Evolutionary conservation across 331 rosid genomes (phyloP), one percentile per base, ranked within the genome.

Genomic region (Pyrus hybrid): DNA sequence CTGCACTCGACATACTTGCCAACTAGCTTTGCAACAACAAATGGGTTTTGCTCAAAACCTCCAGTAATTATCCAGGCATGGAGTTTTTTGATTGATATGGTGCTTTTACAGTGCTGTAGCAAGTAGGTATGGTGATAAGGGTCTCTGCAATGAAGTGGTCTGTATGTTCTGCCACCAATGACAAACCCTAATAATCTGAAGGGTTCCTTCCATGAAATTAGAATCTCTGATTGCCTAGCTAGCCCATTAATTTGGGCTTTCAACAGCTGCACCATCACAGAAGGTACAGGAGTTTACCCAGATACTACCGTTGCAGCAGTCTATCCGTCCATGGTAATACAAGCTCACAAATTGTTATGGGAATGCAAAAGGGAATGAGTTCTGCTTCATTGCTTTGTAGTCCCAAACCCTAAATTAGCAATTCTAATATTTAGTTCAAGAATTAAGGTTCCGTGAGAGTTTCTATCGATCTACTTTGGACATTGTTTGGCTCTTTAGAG

Each of bases 41-140:
- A 86, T 30, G 86, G 87, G 77, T 91, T 85, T 71, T 85, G 89
- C 32, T 83, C 84, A 21, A 33, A 79, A 26, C 98, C 91, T 13
- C 75, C 80, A 9, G 81, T 22, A 9, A 89, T 53, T 14, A 90
- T 75, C 85, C 83, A 91, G 79, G 98, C 93, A 68, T 93, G 96
- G 13, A 83, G 37, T 76, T 53, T 76, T 66, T 82, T 81, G 3
- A 87, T 43, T 64, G 60, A 33, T 43, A 80, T 75, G 35, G 73
- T 76, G 69, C 71, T 82, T 79, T 49, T 85, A 51, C 90, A 87
- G 29, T 58, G 85, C 11, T 76, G 82, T 32, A 93, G 80, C 18
- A 82, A 67, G 64, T 83, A 28, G 1, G 82, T 74, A 82, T 76
- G 83, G 28, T 80, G 74, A 58, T 83, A 85, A 0, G 91, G 82